Conservation (phyloP, 148 eudicot species). For the Fagopyrum homotropicum region DNA sequence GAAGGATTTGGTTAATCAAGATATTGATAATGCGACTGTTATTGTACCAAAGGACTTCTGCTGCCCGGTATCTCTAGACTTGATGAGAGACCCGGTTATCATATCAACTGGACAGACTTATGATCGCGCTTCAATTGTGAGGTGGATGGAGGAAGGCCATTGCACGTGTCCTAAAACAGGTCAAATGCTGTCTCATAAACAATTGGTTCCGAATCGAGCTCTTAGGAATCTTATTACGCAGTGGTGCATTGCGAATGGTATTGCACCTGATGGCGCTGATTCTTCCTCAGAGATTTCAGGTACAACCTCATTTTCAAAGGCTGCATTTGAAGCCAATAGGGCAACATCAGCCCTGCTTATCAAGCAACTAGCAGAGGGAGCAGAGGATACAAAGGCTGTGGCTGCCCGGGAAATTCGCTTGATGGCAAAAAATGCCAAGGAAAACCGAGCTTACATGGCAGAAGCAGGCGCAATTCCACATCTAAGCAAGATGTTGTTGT, state of each 20-base stretch:
- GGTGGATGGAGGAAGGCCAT: constrained; percentile 94
- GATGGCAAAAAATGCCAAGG: constrained; percentile 70
- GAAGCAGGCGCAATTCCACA: constrained; percentile 78
- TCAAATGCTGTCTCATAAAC: constrained; percentile 51
- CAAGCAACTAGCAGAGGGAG: constrained; percentile 49
- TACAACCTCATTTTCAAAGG: constrained; percentile 42
- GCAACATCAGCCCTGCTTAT: constrained; percentile 67
- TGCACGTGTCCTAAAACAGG: constrained; percentile 87
- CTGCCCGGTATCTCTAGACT: constrained; percentile 73
- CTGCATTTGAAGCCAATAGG: constrained; percentile 61
- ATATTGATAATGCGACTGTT: constrained; percentile 32
- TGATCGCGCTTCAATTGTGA: constrained; percentile 58
- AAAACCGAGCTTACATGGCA: constrained; percentile 75
- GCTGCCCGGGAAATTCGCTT: constrained; percentile 74
- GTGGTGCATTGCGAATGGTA: constrained; percentile 64
- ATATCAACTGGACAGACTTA: constrained; percentile 85
- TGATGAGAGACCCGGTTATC: constrained; percentile 84
- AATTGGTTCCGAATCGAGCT: constrained; percentile 55
- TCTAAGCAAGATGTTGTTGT: constrained; percentile 47
- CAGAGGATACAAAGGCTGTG: constrained; percentile 47
- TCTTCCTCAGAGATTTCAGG: constrained; percentile 20
- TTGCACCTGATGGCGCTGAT: constrained; percentile 43
- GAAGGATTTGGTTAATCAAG: constrained; percentile 34
- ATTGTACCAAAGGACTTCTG: constrained; percentile 72
- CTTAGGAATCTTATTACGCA: constrained; percentile 68